These are phyloP conservation scores for Aspergillus sp. DNA, from an alignment of 2,329 filamentous ascomycete species.

Conservation along the genomic window DNA sequence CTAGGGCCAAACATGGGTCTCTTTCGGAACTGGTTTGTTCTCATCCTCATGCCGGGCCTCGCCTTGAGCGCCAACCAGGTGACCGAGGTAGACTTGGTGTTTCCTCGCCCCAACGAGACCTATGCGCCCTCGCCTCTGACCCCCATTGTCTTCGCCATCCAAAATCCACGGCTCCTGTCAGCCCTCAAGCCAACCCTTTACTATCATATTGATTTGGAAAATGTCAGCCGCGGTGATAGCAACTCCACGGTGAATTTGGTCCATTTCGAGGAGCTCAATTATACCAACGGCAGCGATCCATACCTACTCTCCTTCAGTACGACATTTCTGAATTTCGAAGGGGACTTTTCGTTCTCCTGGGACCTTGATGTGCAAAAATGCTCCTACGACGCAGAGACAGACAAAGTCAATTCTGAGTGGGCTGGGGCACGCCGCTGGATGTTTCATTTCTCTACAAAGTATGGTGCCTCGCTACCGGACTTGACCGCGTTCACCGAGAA, in stretches of 20 bases:
- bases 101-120: conserved; percentile 10
- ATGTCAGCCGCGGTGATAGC: not conserved
- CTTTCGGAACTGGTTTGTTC: not conserved
- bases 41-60: not conserved
- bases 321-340: too few relatives aligned
- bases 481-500: conserved; percentile 2
- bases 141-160: conserved; percentile 14
- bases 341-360: not conserved
- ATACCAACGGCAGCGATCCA: not conserved
- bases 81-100: conserved; percentile 7
- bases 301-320: conserved; percentile 2
- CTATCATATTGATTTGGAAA: not conserved
- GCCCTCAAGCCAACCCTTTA: not conserved
- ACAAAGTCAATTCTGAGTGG: not conserved
- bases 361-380: not conserved
- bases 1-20: not conserved
- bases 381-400: not conserved
- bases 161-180: conserved; percentile 8
- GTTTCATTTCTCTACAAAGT: conserved; percentile 5
- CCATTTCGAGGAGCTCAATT: not conserved
- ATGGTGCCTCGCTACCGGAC: conserved; percentile 2
- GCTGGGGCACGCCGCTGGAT: not conserved
- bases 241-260: not conserved
- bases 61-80: not conserved
- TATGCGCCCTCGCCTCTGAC: conserved; percentile 4